Evolutionary conservation across 495 filamentous ascomycete genomes (phyloP).

Genomic region (Penicillium desertorum): DNA sequence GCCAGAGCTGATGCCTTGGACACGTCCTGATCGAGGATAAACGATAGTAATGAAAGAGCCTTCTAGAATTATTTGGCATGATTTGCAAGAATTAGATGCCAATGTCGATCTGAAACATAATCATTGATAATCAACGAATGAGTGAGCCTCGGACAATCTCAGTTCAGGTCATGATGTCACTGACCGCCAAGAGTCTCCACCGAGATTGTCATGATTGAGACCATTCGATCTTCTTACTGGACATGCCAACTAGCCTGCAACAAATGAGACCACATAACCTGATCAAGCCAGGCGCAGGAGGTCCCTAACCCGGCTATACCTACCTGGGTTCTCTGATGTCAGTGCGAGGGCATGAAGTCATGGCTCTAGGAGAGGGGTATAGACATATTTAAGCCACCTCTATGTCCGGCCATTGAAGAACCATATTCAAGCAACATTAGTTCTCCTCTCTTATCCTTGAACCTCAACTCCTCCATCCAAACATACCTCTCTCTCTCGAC

Average conservation of each 20-base stretch:
- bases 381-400: slow-evolving; percentile 1
- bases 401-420: background rate
- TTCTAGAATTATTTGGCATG: background rate
- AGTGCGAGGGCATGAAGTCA: slow-evolving; percentile 15
- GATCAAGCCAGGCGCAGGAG: slow-evolving; percentile 9
- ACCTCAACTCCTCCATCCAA: background rate
- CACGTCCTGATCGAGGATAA: background rate
- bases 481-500: background rate
- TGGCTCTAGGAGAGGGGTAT: background rate
- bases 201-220: background rate
- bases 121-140: background rate
- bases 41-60: background rate
- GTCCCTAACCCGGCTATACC: background rate
- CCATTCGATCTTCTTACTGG: slow-evolving; percentile 1
- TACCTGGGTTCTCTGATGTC: slow-evolving; percentile 7
- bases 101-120: too few relatives aligned
- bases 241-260: background rate
- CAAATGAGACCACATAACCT: slow-evolving; percentile 3
- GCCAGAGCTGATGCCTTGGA: background rate
- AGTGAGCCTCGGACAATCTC: too few relatives aligned
- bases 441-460: background rate
- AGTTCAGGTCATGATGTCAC: slow-evolving; percentile 13
- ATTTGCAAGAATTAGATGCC: background rate
- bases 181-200: slow-evolving; percentile 1
- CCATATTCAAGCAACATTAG: too few relatives aligned